These are phyloP conservation scores for Phoenix roebelenii DNA, from an alignment of 176 grass and related monocot genomes.

Conservation along the genomic window DNA sequence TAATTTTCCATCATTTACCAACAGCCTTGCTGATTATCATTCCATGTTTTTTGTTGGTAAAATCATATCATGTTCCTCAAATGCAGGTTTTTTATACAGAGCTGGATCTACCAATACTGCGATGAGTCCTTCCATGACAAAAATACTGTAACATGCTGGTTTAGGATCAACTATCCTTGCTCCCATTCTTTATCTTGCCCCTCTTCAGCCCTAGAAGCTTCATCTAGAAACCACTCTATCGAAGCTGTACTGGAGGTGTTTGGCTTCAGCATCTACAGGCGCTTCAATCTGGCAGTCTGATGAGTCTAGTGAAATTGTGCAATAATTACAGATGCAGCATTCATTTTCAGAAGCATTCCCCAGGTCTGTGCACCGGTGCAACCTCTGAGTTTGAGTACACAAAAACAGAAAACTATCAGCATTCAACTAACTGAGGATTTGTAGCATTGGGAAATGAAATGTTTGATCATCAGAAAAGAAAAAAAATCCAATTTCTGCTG, in stretches of 20 bases:
- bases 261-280: slow-evolving; percentile 2
- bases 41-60: no score
- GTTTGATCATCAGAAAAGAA: background rate
- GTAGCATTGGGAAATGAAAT: background rate
- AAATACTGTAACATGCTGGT: no score
- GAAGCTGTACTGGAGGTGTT: slow-evolving; percentile 13
- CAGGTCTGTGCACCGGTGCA: slow-evolving; percentile 10
- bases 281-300: slow-evolving; percentile 31
- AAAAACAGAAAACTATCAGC: background rate
- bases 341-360: slow-evolving; percentile 13
- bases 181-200: no score
- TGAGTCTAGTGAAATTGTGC: slow-evolving; percentile 34
- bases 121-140: no score
- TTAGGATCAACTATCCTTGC: no score
- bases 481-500: no score
- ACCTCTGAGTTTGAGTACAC: slow-evolving; percentile 10
- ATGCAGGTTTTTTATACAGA: no score
- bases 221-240: slow-evolving; percentile 39
- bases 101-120: no score
- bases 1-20: no score
- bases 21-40: no score
- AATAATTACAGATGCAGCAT: slow-evolving; percentile 49
- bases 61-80: no score
- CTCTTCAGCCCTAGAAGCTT: slow-evolving; percentile 2
- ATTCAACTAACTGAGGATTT: background rate